Conservation (phyloP, 805 yeast genomes). For the Starmerella ratchasimensis region DNA sequence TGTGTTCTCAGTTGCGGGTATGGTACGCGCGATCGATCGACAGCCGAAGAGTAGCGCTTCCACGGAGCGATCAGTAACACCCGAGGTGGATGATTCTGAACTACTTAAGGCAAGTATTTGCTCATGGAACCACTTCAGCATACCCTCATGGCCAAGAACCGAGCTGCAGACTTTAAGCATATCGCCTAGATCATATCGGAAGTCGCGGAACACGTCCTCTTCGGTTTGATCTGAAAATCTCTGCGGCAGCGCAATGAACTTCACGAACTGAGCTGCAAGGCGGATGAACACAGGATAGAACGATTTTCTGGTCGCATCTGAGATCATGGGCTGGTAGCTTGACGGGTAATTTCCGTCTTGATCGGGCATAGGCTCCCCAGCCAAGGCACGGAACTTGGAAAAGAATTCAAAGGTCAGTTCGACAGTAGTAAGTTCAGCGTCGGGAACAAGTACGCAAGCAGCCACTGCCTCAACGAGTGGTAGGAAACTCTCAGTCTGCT, state of each 20-base stretch:
- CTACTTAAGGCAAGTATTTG: constrained; percentile 1
- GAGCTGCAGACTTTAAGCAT: constrained; percentile 93
- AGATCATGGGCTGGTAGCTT: not conserved
- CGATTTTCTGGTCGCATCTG: constrained; percentile 30
- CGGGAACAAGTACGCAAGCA: constrained; percentile 56
- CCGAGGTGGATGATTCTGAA: constrained; percentile 35
- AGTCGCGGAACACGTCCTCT: constrained; percentile 85
- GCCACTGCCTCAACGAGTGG: constrained; percentile 62
- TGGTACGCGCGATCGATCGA: constrained; percentile 91
- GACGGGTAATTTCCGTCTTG: constrained; percentile 44
- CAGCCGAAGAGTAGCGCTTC: constrained; percentile 84
- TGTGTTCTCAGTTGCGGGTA: constrained; percentile 47
- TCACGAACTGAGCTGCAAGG: constrained; percentile 46
- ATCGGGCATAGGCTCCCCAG: constrained; percentile 27
- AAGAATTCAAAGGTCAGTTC: constrained; percentile 87
- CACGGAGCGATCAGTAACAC: constrained; percentile 38
- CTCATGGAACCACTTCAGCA: constrained; percentile 31
- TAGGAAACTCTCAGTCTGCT: constrained; percentile 51
- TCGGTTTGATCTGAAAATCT: constrained; percentile 58
- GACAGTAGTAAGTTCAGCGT: constrained; percentile 68
- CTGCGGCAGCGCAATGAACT: constrained; percentile 65
- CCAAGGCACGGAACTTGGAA: constrained; percentile 64
- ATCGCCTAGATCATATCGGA: constrained; percentile 94
- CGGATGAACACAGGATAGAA: constrained; percentile 44
- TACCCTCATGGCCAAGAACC: constrained; percentile 63